Evolutionary conservation across 306 rosid species (phyloP).

Genomic region (Trifolium repens): DNA sequence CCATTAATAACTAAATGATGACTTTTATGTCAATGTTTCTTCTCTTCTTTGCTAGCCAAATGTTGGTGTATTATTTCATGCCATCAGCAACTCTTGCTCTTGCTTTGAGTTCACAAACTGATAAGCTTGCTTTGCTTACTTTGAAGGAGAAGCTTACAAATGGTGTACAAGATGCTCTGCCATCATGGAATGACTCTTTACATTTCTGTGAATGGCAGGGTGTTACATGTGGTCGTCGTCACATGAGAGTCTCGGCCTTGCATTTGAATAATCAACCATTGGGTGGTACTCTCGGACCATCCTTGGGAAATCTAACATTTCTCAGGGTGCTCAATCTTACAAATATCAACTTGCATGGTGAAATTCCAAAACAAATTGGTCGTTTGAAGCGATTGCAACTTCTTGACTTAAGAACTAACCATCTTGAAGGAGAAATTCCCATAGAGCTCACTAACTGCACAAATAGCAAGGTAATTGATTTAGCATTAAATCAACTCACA

Average conservation of each 20-base stretch:
- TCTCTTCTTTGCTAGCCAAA: not conserved
- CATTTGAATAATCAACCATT: not conserved
- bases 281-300: slow-evolving; percentile 39
- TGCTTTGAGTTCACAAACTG: not conserved
- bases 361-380: slow-evolving; percentile 36
- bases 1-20: too few species aligned
- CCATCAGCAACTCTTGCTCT: not conserved
- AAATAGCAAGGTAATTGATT: not conserved
- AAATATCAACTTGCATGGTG: slow-evolving; percentile 9
- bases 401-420: not conserved
- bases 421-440: slow-evolving; percentile 30
- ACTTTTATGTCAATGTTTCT: too few species aligned
- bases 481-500: not conserved
- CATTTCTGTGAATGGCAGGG: slow-evolving; percentile 44
- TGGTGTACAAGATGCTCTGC: slow-evolving; percentile 18
- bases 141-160: slow-evolving; percentile 12
- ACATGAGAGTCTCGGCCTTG: slow-evolving; percentile 32
- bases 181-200: slow-evolving; percentile 45
- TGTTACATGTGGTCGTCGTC: slow-evolving; percentile 28
- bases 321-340: slow-evolving; percentile 3
- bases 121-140: slow-evolving; percentile 14
- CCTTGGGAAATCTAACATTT: slow-evolving; percentile 44
- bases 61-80: too few species aligned
- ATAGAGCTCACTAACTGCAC: slow-evolving; percentile 25
- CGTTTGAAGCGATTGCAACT: slow-evolving; percentile 10